A percentile compares a stretch with the other conserved stretches of the same genome.
Conservation (phyloP, 805 yeast genomes). For the Starmerella etchellsii region DNA sequence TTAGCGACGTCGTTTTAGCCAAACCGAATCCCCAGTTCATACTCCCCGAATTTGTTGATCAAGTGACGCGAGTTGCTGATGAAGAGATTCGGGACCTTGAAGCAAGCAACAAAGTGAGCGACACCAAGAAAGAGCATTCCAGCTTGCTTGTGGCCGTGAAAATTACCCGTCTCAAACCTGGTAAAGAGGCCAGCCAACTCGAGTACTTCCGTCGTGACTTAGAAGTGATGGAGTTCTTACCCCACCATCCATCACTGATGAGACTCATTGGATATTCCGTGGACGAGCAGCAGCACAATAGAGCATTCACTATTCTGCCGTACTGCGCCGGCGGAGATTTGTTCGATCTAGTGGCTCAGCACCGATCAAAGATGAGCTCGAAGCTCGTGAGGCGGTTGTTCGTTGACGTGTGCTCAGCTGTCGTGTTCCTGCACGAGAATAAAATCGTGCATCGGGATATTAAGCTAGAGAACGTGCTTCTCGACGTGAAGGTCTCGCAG, state of each 20-base stretch:
- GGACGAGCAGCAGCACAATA: constrained; percentile 24
- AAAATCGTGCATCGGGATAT: constrained; percentile 80
- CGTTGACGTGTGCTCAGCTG: constrained; percentile 57
- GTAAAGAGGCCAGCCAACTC: constrained; percentile 40
- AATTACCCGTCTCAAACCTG: constrained; percentile 36
- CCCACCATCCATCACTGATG: constrained; percentile 61
- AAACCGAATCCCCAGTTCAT: constrained; percentile 24
- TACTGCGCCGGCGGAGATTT: constrained; percentile 80
- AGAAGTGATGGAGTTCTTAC: constrained; percentile 36
- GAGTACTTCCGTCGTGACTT: constrained; percentile 61
- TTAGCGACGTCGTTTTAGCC: constrained; percentile 31
- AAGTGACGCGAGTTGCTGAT: constrained; percentile 3
- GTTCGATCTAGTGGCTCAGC: constrained; percentile 43
- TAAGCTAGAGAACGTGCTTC: constrained; percentile 72
- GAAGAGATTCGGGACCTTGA: constrained; percentile 7
- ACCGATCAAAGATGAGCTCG: constrained; percentile 35
- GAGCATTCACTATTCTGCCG: constrained; percentile 48
- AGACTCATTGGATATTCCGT: constrained; percentile 34
- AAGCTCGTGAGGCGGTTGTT: constrained; percentile 47
- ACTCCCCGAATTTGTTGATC: constrained; percentile 21
- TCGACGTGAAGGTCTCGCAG: constrained; percentile 29
- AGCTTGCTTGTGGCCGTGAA: constrained; percentile 53
- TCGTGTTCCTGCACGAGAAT: constrained; percentile 54
- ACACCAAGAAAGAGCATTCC: constrained; percentile 4
- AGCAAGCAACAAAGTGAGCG: background rate